Evolutionary conservation across 306 rosid genomes (phyloP), one percentile per base, ranked within the genome.

Genomic region (Sicyos edulis): DNA sequence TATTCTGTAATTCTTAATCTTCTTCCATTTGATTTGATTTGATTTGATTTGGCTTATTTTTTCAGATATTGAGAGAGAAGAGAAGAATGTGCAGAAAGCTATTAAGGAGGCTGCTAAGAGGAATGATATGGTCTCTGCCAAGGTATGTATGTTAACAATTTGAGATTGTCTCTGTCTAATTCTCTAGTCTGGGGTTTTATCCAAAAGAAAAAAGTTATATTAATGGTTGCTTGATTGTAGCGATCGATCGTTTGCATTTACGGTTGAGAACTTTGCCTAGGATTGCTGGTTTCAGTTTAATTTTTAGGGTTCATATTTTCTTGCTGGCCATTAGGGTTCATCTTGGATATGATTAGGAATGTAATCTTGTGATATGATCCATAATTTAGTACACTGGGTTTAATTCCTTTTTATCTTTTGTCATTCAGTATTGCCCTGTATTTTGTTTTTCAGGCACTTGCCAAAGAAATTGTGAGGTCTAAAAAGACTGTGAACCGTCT

Each of bases 101-200:
- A 93, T 93, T 66, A 83, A 58, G 80, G 99, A 93, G 49, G 97
- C 99, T 57, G 97, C 97, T 7, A 93, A 93, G 83, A 88, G 99
- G 75, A 93, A 89, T 62, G 97, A 93, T 85, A 87, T 93, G 89
- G 92, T 85, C 55, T 91, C 99, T 75, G 99, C 99, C 34, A 93
- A 91, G 99, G 99, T 93, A 26, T n/a, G n/a, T n/a, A 63, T 62
- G 37, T 44, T 24, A 8, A 7, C n/a, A 40, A 42, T 13, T 17
- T 17, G 8, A 17, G 37, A 44, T 44, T 32, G 22, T 49, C 21
- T 53, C 6, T 49, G 71, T 77, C 32, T 3, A 29, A 10, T 42
- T 63, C 45, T 63, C 16, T 63, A 1, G 40, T 17, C 13, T 15
- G 52, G 29, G 52, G 12, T 60, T 59, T 60, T 19, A 60, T 60